A percentile compares a stretch with the other conserved stretches of the same genome.
phyloP scores from a whole-genome alignment of 2,329 filamentous ascomycete genomes.

The Juglanconis juglandina region DNA sequence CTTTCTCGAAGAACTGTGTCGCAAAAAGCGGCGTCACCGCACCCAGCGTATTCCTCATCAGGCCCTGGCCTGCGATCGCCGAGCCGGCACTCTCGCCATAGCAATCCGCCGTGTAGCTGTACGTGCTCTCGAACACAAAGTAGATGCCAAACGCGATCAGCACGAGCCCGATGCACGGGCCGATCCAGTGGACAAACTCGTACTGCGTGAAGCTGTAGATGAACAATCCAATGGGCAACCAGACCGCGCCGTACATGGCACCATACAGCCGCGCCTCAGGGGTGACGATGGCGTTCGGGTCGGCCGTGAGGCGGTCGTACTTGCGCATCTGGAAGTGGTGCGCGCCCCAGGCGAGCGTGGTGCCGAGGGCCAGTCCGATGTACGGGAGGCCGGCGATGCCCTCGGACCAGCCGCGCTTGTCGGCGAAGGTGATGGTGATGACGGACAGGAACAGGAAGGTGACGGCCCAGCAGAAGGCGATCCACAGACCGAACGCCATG shows the following conservation, averaged over 20 bases:
- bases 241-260: conserved; percentile 44
- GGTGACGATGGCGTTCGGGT: conserved; percentile 33
- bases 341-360: conserved; percentile 42
- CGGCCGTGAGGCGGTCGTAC: conserved; percentile 37
- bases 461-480: conserved; percentile 40
- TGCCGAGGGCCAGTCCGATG: conserved; percentile 47
- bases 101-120: conserved; percentile 50
- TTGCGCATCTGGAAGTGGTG: conserved; percentile 50
- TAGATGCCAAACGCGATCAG: conserved; percentile 51
- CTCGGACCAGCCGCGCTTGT: conserved; percentile 51
- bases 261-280: conserved; percentile 47
- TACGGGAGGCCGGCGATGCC: conserved; percentile 48
- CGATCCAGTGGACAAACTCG: conserved; percentile 44
- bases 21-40: conserved; percentile 51
- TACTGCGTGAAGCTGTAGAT: conserved; percentile 55
- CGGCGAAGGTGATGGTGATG: conserved; percentile 47
- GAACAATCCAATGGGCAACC: conserved; percentile 46
- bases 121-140: conserved; percentile 39
- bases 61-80: conserved; percentile 46
- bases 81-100: conserved; percentile 38
- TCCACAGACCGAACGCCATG: conserved; percentile 16
- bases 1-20: conserved; percentile 49
- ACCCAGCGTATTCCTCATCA: conserved; percentile 51
- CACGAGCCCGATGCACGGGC: conserved; percentile 44
- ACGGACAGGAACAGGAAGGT: conserved; percentile 52